Evolutionary conservation across 129 eudicot species (phyloP), one percentile per base, ranked within the genome.

Genomic region (Sambucus nigra): DNA sequence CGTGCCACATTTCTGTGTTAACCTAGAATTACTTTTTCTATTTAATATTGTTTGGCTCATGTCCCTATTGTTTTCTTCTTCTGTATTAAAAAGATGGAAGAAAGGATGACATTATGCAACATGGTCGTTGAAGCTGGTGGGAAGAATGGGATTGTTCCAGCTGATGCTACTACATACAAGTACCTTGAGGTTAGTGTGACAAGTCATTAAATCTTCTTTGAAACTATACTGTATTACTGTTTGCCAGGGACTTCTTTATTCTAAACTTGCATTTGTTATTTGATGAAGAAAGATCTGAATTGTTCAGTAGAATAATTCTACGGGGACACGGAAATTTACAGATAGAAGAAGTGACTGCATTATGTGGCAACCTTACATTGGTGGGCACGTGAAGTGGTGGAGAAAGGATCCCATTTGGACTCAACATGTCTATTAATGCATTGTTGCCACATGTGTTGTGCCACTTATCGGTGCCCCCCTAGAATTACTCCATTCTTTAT

Each of bases 81-180:
- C 18, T 65, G 59, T 44, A 25, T 18, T 53, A 12, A n/a, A 9
- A 45, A 92, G 99, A 92, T 92, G 99, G 99, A 92, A 75, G 99
- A 92, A 57, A 82, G 99, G 71, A 92, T 92, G 99, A 92, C 99
- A 56, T 79, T 92, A 62, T 92, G 99, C 96, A 92, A 80, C 80
- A 92, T 92, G 99, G 96, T 80, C 48, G 69, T 86, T 65, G 99
- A 92, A 73, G 99, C 99, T 69, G 99, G 99, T 5, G 99, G 99
- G 23, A 92, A 92, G 69, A 92, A 92, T 42, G 99, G 99, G 16
- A 75, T 92, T 42, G 82, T 92, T 28, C 96, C 96, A 45, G 96
- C 95, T 63, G 99, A 92, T 73, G 75, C 71, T 63, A 92, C 92
- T 48, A 92, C 96, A 5, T 77, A 60, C 60, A 83, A 86, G 32